phyloP scores from a whole-genome alignment of 805 yeast genomes.

The Metschnikowia lachancei region DNA sequence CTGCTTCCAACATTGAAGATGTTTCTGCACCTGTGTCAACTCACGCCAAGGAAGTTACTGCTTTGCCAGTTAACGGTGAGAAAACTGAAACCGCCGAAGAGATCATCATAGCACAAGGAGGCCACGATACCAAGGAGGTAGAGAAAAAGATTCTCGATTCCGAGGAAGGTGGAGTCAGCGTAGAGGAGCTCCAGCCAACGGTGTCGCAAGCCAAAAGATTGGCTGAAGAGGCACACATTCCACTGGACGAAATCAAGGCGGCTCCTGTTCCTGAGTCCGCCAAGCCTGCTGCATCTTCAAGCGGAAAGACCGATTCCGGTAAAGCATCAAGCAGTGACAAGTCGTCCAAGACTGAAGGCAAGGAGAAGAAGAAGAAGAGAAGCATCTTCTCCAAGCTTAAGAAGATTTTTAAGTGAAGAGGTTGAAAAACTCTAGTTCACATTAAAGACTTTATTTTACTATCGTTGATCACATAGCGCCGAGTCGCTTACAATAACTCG shows the following conservation, averaged over 20 bases:
- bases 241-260: conserved; percentile 12
- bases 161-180: conserved; percentile 35
- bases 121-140: conserved; percentile 25
- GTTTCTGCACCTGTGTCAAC: conserved; percentile 1
- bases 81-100: conserved; percentile 30
- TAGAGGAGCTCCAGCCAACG: conserved; percentile 44
- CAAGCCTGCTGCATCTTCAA: conserved; percentile 9
- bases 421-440: conserved; percentile 7
- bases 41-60: conserved; percentile 20
- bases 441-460: not conserved
- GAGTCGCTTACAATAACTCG: conserved; percentile 7
- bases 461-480: conserved; percentile 5
- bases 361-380: conserved; percentile 36
- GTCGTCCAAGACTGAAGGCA: conserved; percentile 16
- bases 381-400: conserved; percentile 42
- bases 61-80: conserved; percentile 18
- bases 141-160: conserved; percentile 36
- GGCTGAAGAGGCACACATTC: conserved; percentile 33
- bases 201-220: conserved; percentile 37
- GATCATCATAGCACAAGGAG: conserved; percentile 41
- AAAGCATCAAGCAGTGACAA: conserved; percentile 9
- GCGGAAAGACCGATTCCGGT: conserved; percentile 13
- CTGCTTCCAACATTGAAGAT: conserved; percentile 6
- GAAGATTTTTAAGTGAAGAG: conserved; percentile 33
- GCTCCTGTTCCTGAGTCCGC: conserved; percentile 8